Conservation (phyloP, 176 grass and related monocot species). For the Saccharum spontaneum region DNA sequence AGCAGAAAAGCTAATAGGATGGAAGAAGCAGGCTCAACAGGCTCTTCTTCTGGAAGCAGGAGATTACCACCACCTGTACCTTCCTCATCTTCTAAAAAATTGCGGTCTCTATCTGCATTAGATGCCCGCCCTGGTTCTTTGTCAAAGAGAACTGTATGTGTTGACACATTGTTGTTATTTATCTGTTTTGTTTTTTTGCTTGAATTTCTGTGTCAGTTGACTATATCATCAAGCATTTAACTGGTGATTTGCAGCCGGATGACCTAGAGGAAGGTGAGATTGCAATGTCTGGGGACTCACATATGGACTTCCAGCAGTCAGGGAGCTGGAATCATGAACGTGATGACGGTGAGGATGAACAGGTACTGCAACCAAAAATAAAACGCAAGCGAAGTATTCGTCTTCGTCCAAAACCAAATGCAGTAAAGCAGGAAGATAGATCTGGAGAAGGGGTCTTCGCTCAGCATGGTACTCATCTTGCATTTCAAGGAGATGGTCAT, state of each 20-base stretch:
- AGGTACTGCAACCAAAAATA: constrained; percentile 84
- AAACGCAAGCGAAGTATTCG: constrained; percentile 93
- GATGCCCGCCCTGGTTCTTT: constrained; percentile 68
- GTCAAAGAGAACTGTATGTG: constrained; percentile 69
- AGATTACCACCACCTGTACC: constrained; percentile 68
- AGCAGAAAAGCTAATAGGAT: constrained; percentile 43
- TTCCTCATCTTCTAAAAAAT: constrained; percentile 75
- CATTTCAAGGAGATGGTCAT: constrained; percentile 43
- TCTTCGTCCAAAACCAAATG: constrained; percentile 71
- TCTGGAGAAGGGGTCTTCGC: constrained; percentile 53
- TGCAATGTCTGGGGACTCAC: constrained; percentile 86
- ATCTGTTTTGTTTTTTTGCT: not conserved
- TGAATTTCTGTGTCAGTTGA: constrained; percentile 22
- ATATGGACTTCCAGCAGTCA: constrained; percentile 81
- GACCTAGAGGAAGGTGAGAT: constrained; percentile 99
- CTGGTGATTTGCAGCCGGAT: constrained; percentile 63
- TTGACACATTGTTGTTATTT: constrained; percentile 23
- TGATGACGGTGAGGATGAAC: constrained; percentile 89
- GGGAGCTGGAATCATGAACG: constrained; percentile 83
- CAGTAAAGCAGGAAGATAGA: constrained; percentile 75
- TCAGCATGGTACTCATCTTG: constrained; percentile 45
- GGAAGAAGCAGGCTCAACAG: constrained; percentile 82
- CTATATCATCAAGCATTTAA: constrained; percentile 22
- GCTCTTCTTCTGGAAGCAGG: constrained; percentile 89
- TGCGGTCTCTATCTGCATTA: constrained; percentile 83